Conservation (phyloP, 2,329 filamentous ascomycete genomes). For the Tolypocladium cylindrosporum region DNA sequence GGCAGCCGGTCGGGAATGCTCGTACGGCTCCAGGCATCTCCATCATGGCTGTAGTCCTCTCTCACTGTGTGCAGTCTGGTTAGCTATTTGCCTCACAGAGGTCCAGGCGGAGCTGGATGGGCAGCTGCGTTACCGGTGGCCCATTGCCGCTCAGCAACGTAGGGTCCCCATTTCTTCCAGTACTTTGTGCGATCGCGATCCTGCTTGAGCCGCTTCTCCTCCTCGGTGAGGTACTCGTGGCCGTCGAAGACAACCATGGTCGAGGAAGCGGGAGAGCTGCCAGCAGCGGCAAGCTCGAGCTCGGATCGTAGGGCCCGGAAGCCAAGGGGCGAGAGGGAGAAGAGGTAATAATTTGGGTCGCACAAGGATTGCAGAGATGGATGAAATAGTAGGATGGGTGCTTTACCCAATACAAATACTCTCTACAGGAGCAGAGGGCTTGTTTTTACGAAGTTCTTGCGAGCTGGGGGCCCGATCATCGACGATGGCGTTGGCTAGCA, state of each 20-base stretch:
- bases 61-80: conserved; percentile 41
- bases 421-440: neutral
- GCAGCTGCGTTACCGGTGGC: conserved; percentile 58
- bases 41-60: conserved; percentile 83
- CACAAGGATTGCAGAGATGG: neutral
- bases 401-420: neutral
- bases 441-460: neutral
- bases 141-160: conserved; percentile 91
- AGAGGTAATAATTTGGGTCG: neutral
- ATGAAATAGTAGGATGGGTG: neutral
- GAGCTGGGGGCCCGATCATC: neutral
- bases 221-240: conserved; percentile 77
- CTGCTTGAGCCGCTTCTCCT: conserved; percentile 82
- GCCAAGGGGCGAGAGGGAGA: conserved; percentile 1
- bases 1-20: conserved; percentile 14
- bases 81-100: conserved; percentile 10
- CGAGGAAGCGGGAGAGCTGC: conserved; percentile 5
- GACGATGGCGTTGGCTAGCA: neutral
- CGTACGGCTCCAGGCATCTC: conserved; percentile 93
- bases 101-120: conserved; percentile 2
- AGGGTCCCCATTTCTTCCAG: conserved; percentile 98
- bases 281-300: neutral
- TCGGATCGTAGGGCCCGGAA: conserved; percentile 4
- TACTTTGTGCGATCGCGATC: conserved; percentile 78
- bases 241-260: conserved; percentile 84